phyloP scores from a whole-genome alignment of 495 filamentous ascomycete genomes.

The Articulospora tetracladia region DNA sequence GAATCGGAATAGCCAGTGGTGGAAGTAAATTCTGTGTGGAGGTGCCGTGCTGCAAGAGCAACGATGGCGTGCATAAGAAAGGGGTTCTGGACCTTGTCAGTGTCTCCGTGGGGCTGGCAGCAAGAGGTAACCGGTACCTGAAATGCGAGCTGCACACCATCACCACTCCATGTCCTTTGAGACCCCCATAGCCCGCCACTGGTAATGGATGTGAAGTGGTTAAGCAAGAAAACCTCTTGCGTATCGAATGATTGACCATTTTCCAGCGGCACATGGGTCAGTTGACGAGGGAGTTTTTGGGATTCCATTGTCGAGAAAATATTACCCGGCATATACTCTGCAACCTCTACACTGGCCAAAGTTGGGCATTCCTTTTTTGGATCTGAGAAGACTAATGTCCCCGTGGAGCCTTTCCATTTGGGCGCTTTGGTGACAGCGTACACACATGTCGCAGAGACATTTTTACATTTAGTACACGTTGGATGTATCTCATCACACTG shows the following conservation, averaged over 20 bases:
- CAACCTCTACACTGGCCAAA: neutral
- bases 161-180: constrained; percentile 4
- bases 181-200: neutral
- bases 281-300: neutral
- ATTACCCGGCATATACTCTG: neutral
- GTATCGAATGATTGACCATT: neutral
- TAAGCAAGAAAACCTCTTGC: neutral
- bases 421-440: neutral
- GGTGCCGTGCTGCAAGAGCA: constrained; percentile 5
- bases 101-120: neutral
- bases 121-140: neutral
- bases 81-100: constrained; percentile 4
- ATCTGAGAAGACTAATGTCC: neutral
- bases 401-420: constrained; percentile 1
- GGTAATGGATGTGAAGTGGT: constrained; percentile 2
- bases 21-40: neutral
- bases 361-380: neutral
- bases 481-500: constrained; percentile 13
- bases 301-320: neutral
- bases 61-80: constrained; percentile 16
- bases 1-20: neutral
- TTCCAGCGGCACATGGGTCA: neutral
- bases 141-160: constrained; percentile 10
- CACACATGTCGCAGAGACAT: neutral
- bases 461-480: constrained; percentile 2